phyloP scores from a whole-genome alignment of 306 rosid genomes.

The Heteromeles arbutifolia region DNA sequence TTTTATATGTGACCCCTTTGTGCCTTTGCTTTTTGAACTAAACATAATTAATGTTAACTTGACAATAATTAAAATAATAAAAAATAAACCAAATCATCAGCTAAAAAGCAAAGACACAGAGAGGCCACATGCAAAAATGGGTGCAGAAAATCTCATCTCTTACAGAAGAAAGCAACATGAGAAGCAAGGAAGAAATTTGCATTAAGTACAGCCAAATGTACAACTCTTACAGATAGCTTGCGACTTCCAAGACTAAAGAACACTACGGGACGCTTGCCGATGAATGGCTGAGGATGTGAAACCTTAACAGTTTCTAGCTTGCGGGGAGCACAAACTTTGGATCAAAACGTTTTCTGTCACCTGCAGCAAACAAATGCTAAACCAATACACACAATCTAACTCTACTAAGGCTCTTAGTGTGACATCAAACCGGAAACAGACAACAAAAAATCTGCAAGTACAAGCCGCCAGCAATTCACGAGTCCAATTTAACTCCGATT shows the following conservation, averaged over 20 bases:
- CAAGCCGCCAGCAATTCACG: not conserved
- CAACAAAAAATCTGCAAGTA: not conserved
- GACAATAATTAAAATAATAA: too few relatives aligned
- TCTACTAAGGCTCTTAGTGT: not conserved
- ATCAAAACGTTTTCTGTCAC: not conserved
- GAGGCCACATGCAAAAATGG: too few relatives aligned
- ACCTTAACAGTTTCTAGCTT: not conserved
- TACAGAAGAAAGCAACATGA: not conserved
- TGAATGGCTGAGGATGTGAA: not conserved
- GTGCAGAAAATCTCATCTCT: too few relatives aligned
- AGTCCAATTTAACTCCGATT: slow-evolving; percentile 52
- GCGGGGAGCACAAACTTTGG: not conserved
- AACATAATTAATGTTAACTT: too few relatives aligned
- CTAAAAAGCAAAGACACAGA: too few relatives aligned
- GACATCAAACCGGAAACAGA: not conserved
- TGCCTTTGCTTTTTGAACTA: too few relatives aligned
- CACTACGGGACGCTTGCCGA: not conserved
- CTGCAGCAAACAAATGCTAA: not conserved
- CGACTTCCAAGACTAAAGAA: too few relatives aligned
- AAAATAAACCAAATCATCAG: too few relatives aligned
- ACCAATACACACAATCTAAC: not conserved
- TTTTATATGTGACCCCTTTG: too few relatives aligned
- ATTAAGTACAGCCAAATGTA: not conserved
- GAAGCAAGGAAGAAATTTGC: not conserved
- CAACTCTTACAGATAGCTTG: not conserved